Base-by-base conservation (phyloP, 371 early-diverging fungal genomes). In the Dipsacomyces acuminosporus region DNA sequence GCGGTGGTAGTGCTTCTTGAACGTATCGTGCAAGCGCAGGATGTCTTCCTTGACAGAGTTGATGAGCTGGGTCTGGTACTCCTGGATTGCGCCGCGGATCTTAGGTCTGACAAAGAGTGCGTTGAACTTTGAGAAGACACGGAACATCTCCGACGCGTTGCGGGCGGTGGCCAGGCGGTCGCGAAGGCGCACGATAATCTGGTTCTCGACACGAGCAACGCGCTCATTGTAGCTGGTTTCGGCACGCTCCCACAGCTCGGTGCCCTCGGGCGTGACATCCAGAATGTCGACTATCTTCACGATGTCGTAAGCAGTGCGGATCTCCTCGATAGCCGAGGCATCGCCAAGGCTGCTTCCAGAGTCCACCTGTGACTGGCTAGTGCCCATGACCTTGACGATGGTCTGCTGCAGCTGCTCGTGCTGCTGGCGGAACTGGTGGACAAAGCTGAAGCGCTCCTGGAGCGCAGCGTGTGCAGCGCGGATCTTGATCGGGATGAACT, bases 1-100 rank as follows among this genome's bases (percentile, higher is more conserved):
- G 54, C 90, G 82, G 19, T 87, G 82, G 75, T 96, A 97, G 55
- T 90, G 90, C 75, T 80, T 72, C 75, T 90, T 92, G 74, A 96
- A 98, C 72, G 95, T 97, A 46, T 95, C 94, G 54, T 97, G 97
- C 46, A 99, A 77, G 45, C 85, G 83, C 41, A 85, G 80, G 58
- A 99, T 94, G 63, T 99, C 98, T 22, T 93, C 92, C 76, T 99
- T 98, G 64, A 98, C 97, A 48, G 87, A 90, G 48, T 92, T 94
- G 63, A 99, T 94, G 44, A 98, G 79, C 71, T 94, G 96, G 3
- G 90, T 87, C 76, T 99, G 99, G 62, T 97, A 99, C 73, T 99
- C 99, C 74, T 94, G 95, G 59, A 99, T 93, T 18, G 98, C 98
- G 44, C 96, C 96, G 63, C 99, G 90, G 78, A 99, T 98, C 85